Evolutionary conservation across 768 basidiomycete genomes (phyloP), one percentile per base, ranked within the genome.

Genomic region (Filobasidium wieringae): DNA sequence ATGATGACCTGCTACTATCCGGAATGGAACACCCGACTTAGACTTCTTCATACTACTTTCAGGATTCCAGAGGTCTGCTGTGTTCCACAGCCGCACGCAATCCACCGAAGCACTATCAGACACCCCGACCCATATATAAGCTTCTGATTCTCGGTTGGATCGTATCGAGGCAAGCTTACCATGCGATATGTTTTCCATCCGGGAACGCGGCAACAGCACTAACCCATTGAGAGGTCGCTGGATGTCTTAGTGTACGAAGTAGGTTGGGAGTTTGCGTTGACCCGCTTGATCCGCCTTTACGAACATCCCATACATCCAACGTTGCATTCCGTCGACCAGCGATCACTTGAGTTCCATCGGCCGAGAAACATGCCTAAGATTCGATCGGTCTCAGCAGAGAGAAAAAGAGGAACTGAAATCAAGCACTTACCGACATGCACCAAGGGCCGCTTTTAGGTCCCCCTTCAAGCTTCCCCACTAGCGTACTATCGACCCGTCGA

Each of bases 1-100:
- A 74, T 95, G 88, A 76, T 95, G 93, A 0, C 92, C 93, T 11
- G 90, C 85, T 34, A 96, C 86, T 60, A 96, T 91, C 76, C 89
- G 91, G 79, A 93, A 96, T 55, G 84, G 88, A 17, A 85, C 84
- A 7, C 84, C 82, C 56, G 67, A 68, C 51, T 63, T 59, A 31
- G 53, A 82, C 58, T 77, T 75, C 68, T 79, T 83, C 55, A 81
- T 81, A 50, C 72, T 79, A 17, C 78, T 78, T 62, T 90, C 88
- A 12, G 77, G 71, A 66, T 86, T 84, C 34, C 79, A 81, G 27
- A 83, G 82, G 57, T 89, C 87, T 12, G 83, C 81, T 12, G 87
- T 85, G 64, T 96, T 90, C 92, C 92, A 96, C 36, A 96, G 74
- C 12, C 93, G 81, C 61, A 97, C 81, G 68, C 93, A 93, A 76